These are phyloP conservation scores for Sugiyamaella grinbergsii DNA, from an alignment of 1,139 yeast species.

Conservation along the genomic window DNA sequence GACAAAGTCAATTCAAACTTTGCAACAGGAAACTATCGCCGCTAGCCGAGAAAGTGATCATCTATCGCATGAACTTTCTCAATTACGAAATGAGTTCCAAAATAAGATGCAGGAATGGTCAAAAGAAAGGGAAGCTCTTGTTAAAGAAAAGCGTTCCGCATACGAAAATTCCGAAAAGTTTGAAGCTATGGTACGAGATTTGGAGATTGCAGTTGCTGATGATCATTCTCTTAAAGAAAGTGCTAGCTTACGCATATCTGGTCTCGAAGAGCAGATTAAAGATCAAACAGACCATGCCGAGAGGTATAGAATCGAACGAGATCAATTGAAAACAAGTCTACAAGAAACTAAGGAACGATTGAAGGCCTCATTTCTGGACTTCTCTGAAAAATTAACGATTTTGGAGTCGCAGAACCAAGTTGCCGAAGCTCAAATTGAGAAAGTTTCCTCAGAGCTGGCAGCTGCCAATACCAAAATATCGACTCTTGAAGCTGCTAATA, in stretches of 20 bases:
- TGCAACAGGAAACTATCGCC: slow-evolving; percentile 57
- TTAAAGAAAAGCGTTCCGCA: slow-evolving; percentile 30
- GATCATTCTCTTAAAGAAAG: slow-evolving; percentile 40
- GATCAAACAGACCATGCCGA: slow-evolving; percentile 36
- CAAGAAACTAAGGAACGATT: slow-evolving; percentile 29
- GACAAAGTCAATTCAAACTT: slow-evolving; percentile 44
- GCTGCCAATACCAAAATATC: slow-evolving; percentile 23
- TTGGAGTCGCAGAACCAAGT: slow-evolving; percentile 38
- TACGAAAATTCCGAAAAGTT: slow-evolving; percentile 42
- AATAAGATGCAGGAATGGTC: slow-evolving; percentile 47
- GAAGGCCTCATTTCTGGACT: slow-evolving; percentile 28
- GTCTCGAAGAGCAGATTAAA: slow-evolving; percentile 47
- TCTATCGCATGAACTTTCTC: slow-evolving; percentile 53
- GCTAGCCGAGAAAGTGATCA: slow-evolving; percentile 70
- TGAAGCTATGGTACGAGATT: slow-evolving; percentile 47
- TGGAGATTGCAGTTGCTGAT: slow-evolving; percentile 42
- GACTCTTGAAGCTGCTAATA: slow-evolving; percentile 36
- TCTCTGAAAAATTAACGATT: slow-evolving; percentile 28
- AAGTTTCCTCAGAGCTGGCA: slow-evolving; percentile 31
- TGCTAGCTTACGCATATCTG: slow-evolving; percentile 46
- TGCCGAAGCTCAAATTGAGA: slow-evolving; percentile 32
- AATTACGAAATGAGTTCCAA: slow-evolving; percentile 52
- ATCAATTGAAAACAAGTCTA: slow-evolving; percentile 27
- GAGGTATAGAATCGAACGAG: slow-evolving; percentile 32
- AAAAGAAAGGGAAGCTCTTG: slow-evolving; percentile 48